Evolutionary conservation across 2,329 filamentous ascomycete genomes (phyloP).

Genomic region (Hysterium pulicare): DNA sequence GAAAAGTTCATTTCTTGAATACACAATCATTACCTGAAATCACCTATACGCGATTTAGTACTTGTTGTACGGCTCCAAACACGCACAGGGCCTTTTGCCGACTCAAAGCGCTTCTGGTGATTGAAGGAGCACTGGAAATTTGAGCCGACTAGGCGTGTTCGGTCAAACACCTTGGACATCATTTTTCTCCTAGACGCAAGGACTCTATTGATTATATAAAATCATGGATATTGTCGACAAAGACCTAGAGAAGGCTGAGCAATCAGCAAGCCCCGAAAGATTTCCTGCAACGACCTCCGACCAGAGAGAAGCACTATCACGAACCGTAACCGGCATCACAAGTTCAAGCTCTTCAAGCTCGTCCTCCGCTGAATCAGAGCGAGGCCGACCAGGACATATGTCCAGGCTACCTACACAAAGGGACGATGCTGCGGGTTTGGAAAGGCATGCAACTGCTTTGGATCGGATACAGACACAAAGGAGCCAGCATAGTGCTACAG

Average conservation of each 20-base stretch:
- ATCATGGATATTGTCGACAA: constrained; percentile 54
- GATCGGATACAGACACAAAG: constrained; percentile 68
- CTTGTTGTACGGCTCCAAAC: too few relatives aligned
- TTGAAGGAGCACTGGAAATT: too few relatives aligned
- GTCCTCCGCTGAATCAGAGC: constrained; percentile 38
- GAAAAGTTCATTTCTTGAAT: too few relatives aligned
- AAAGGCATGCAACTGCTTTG: constrained; percentile 66
- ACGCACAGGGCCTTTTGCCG: too few relatives aligned
- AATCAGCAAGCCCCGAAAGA: constrained; percentile 49
- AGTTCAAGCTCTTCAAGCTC: constrained; percentile 42
- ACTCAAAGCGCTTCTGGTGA: too few relatives aligned
- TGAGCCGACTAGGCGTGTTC: too few relatives aligned
- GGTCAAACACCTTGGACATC: too few relatives aligned
- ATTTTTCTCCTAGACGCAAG: too few relatives aligned
- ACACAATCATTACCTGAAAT: too few relatives aligned
- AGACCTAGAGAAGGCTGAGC: constrained; percentile 54
- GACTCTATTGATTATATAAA: too few relatives aligned
- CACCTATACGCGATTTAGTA: too few relatives aligned
- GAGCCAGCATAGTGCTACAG: constrained; percentile 69
- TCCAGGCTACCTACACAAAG: constrained; percentile 61
- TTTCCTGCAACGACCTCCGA: constrained; percentile 47
- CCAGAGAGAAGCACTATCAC: constrained; percentile 48
- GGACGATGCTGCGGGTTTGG: constrained; percentile 53
- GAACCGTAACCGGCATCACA: constrained; percentile 54
- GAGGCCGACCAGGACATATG: constrained; percentile 35